Base-by-base conservation (phyloP, 2,329 filamentous ascomycete genomes). In the Cladophialophora bantiana region DNA sequence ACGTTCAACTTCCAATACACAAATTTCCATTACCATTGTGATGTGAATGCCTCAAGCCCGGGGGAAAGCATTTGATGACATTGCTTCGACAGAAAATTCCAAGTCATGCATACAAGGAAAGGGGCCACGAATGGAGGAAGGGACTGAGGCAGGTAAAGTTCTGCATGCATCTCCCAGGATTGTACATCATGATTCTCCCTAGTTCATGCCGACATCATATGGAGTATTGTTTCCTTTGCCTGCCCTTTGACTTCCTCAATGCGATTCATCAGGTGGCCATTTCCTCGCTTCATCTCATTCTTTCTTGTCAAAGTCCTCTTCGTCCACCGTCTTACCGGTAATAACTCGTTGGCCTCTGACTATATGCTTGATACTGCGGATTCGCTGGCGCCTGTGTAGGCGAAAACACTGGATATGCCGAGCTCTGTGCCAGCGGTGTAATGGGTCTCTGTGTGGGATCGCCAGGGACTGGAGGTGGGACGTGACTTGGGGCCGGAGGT, bases 331-430 rank as follows among this genome's bases (percentile, higher is more conserved):
- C n/a, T 53, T 32, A 61, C 7, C 59, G 31, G 34, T 61, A 61
- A 61, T 61, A 61, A 42, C 68, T 70, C 40, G 68, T 60, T 18
- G 66, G 68, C 26, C 61, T 57, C 31, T 70, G 61, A 35, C 67
- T 71, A 62, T 73, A 72, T 5, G 72, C 70, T 54, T 72, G 72
- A 61, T 72, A 72, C 36, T 70, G 68, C 45, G 59, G 68, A 13
- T 70, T 68, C 12, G 64, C 56, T 6, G 48, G 64, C 10, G 55
- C 34, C 10, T 59, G 54, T 2, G 64, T 45, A 10, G 61, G 54
- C n/a, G 66, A 65, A 48, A 70, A 70, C n/a, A 48, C 50, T 10
- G 68, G 68, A 35, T 70, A 70, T 12, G 66, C 65, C 13, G 65
- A 68, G 13, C 36, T 48, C 31, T 68, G 68, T 26, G 63, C 31